Percentiles rank a stretch among this genome's conserved stretches.
These are phyloP conservation scores for Aspergillus brunneoviolaceus DNA, from an alignment of 2,329 filamentous ascomycete genomes.

Conservation along the genomic window DNA sequence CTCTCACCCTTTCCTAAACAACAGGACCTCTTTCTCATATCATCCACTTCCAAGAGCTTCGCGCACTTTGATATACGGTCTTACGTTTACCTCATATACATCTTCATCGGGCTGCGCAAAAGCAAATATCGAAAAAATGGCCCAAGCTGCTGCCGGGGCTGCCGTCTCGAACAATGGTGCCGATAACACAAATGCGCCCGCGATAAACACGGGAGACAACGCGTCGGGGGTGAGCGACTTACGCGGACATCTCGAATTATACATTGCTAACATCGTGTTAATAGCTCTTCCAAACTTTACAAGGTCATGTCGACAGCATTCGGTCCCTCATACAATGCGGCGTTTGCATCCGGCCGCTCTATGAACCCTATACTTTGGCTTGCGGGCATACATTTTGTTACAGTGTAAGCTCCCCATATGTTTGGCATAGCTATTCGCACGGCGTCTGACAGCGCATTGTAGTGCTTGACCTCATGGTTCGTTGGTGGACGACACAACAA, in stretches of 20 bases:
- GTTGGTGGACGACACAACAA: slow-evolving; percentile 56
- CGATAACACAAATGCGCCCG: slow-evolving; percentile 11
- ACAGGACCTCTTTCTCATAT: background rate
- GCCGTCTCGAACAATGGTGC: slow-evolving; percentile 11
- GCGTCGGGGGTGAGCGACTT: slow-evolving; percentile 31
- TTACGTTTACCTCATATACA: background rate
- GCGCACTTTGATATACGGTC: background rate
- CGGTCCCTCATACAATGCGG: slow-evolving; percentile 64
- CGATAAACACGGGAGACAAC: slow-evolving; percentile 20
- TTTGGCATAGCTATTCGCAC: background rate
- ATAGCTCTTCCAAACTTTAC: slow-evolving; percentile 44
- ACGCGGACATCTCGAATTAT: background rate
- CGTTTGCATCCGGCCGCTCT: slow-evolving; percentile 66
- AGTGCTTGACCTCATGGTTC: slow-evolving; percentile 61
- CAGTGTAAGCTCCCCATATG: slow-evolving; percentile 46
- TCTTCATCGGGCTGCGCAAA: background rate
- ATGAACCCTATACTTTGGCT: slow-evolving; percentile 66
- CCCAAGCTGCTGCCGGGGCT: slow-evolving; percentile 12
- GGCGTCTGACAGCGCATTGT: slow-evolving; percentile 26
- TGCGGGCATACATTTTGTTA: slow-evolving; percentile 75
- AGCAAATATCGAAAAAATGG: slow-evolving; percentile 13
- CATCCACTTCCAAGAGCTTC: background rate
- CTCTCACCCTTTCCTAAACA: background rate
- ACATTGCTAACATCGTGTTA: slow-evolving; percentile 15
- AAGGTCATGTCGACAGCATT: slow-evolving; percentile 61